Evolutionary conservation across 2,329 filamentous ascomycete genomes (phyloP).

Genomic region (Xylariaceae sp.): DNA sequence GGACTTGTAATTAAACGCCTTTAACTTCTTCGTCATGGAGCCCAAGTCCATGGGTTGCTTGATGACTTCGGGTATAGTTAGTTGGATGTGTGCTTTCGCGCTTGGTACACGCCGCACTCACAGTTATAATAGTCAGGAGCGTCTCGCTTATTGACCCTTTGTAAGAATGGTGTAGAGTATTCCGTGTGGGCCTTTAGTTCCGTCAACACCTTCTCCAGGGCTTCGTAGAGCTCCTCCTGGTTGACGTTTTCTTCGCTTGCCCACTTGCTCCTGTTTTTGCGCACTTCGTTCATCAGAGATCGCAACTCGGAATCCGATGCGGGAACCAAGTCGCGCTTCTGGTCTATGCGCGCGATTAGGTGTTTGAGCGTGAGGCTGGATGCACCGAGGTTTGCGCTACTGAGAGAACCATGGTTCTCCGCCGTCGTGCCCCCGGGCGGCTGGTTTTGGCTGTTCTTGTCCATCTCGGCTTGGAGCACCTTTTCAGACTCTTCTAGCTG

Average conservation of each 20-base stretch:
- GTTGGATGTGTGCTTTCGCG: constrained; percentile 9
- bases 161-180: constrained; percentile 92
- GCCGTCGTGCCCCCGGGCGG: constrained; percentile 45
- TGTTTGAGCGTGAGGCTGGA: constrained; percentile 96
- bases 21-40: constrained; percentile 96
- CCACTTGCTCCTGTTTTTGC: constrained; percentile 98
- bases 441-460: constrained; percentile 52
- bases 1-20: constrained; percentile 70
- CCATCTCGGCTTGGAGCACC: constrained; percentile 93
- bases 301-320: constrained; percentile 91
- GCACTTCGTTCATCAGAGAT: constrained; percentile 90
- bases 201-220: constrained; percentile 91
- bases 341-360: constrained; percentile 90
- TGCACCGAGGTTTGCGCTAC: constrained; percentile 88
- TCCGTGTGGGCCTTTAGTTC: constrained; percentile 97
- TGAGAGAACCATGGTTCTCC: constrained; percentile 79
- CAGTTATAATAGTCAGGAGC: constrained; percentile 91
- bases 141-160: constrained; percentile 92
- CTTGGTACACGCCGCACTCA: constrained; percentile 43
- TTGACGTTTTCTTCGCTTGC: constrained; percentile 95
- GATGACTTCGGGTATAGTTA: constrained; percentile 58
- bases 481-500: constrained; percentile 94
- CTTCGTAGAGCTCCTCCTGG: constrained; percentile 96
- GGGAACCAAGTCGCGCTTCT: constrained; percentile 82
- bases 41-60: constrained; percentile 98